phyloP scores from a whole-genome alignment of 2,329 filamentous ascomycete species.

The Chrysoporthe austroafricana region DNA sequence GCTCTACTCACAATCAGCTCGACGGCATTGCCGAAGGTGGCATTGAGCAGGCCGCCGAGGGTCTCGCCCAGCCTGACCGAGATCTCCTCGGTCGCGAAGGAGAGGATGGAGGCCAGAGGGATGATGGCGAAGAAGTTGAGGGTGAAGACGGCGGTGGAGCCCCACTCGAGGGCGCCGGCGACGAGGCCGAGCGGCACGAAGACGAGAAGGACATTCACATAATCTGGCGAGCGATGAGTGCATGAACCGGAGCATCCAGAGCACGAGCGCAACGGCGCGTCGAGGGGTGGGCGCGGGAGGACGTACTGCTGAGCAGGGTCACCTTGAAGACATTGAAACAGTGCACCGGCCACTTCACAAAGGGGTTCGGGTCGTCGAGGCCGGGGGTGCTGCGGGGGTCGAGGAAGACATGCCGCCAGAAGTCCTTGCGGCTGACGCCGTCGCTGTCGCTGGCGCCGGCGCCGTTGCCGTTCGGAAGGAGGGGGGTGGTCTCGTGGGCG shows the following conservation, averaged over 20 bases:
- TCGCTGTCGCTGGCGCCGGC: constrained; percentile 24
- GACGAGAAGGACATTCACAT: constrained; percentile 72
- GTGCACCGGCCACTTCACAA: constrained; percentile 51
- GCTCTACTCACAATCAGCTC: constrained; percentile 68
- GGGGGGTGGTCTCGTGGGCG: constrained; percentile 45
- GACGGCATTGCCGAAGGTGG: constrained; percentile 79
- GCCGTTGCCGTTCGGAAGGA: constrained; percentile 40
- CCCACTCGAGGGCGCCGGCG: constrained; percentile 65
- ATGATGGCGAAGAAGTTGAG: constrained; percentile 84
- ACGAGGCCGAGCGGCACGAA: constrained; percentile 75
- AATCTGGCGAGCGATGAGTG: constrained; percentile 44
- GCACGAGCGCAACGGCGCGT: background rate
- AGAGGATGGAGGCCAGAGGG: constrained; percentile 72
- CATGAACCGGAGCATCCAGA: background rate
- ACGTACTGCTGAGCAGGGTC: constrained; percentile 63
- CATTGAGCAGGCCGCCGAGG: constrained; percentile 73
- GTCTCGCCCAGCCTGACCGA: constrained; percentile 73
- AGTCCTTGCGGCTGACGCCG: constrained; percentile 31
- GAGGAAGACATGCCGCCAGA: constrained; percentile 48
- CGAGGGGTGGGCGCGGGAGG: background rate
- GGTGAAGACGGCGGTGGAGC: constrained; percentile 69
- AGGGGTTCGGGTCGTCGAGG: constrained; percentile 50
- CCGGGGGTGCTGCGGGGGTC: constrained; percentile 56
- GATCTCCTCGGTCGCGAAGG: constrained; percentile 79
- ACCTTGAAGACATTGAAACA: constrained; percentile 61